Percentiles rank a stretch among this genome's conserved stretches.
phyloP scores from a whole-genome alignment of 495 filamentous ascomycete species.

The Aspergillus avenaceus region DNA sequence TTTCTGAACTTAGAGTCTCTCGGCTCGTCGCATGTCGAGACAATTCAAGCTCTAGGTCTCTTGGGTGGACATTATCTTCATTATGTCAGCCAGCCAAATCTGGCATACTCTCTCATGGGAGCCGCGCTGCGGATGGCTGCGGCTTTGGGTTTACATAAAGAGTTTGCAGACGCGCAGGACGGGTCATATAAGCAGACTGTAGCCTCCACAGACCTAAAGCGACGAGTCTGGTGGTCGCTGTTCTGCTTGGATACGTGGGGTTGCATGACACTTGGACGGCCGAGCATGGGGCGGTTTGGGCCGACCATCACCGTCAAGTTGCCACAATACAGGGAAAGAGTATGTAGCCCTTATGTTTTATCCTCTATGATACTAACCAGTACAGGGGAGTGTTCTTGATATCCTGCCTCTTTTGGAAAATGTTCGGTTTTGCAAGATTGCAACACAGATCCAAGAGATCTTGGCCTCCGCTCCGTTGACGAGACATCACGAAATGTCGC shows the following conservation, averaged over 20 bases:
- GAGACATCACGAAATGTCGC: slow-evolving; percentile 57
- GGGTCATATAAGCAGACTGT: slow-evolving; percentile 26
- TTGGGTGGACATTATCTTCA: slow-evolving; percentile 77
- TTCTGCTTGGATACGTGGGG: slow-evolving; percentile 81
- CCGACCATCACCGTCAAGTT: slow-evolving; percentile 67
- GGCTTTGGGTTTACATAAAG: slow-evolving; percentile 67
- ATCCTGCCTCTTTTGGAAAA: slow-evolving; percentile 72
- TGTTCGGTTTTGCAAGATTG: slow-evolving; percentile 76
- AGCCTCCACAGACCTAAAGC: slow-evolving; percentile 51
- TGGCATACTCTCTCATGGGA: slow-evolving; percentile 52
- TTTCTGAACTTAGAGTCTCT: slow-evolving; percentile 65
- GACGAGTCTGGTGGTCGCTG: slow-evolving; percentile 76
- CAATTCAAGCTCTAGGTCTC: slow-evolving; percentile 64
- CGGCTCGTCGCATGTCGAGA: slow-evolving; percentile 53
- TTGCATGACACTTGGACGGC: slow-evolving; percentile 69
- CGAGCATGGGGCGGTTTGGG: slow-evolving; percentile 70
- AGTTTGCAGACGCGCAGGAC: slow-evolving; percentile 49
- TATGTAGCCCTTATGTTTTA: slow-evolving; percentile 20
- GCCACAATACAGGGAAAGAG: slow-evolving; percentile 57
- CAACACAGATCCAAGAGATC: slow-evolving; percentile 71
- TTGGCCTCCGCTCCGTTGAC: slow-evolving; percentile 66
- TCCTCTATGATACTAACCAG: slow-evolving; percentile 29
- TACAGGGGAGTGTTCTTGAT: slow-evolving; percentile 45
- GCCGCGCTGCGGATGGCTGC: slow-evolving; percentile 36
- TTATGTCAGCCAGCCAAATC: slow-evolving; percentile 74